A percentile compares a stretch with the other conserved stretches of the same genome.
phyloP scores from a whole-genome alignment of 768 basidiomycete species.

The Lactarius quietus region DNA sequence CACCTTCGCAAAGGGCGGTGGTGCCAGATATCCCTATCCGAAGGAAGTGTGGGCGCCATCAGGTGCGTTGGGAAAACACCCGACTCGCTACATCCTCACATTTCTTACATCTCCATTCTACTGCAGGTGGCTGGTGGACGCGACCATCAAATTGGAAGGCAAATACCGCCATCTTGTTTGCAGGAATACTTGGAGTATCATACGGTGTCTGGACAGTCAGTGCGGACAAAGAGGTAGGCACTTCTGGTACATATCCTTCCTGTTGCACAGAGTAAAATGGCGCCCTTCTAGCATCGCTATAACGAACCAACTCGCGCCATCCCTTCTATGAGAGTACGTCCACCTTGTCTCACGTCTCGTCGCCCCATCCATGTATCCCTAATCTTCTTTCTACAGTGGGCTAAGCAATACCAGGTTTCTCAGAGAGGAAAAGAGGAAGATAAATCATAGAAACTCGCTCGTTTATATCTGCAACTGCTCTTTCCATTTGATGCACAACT shows the following conservation, averaged over 20 bases:
- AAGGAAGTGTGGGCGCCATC: slow-evolving; percentile 95
- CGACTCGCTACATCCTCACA: background rate
- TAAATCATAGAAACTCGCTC: slow-evolving; percentile 15
- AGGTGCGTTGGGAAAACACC: slow-evolving; percentile 46
- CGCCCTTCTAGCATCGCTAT: slow-evolving; percentile 17
- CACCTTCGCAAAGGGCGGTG: slow-evolving; percentile 59
- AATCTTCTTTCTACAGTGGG: slow-evolving; percentile 17
- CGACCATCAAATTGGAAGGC: slow-evolving; percentile 85
- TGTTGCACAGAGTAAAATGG: background rate
- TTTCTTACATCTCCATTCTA: background rate
- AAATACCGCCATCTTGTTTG: slow-evolving; percentile 73
- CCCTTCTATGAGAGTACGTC: slow-evolving; percentile 27
- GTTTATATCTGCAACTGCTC: background rate
- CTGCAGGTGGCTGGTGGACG: slow-evolving; percentile 91
- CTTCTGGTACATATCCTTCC: background rate
- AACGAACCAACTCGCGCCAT: slow-evolving; percentile 24
- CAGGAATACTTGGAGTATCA: slow-evolving; percentile 63
- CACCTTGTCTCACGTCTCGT: background rate
- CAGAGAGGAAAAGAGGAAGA: slow-evolving; percentile 18
- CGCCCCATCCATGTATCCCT: background rate
- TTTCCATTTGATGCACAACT: background rate
- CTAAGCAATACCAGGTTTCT: slow-evolving; percentile 22
- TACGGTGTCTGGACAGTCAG: slow-evolving; percentile 70
- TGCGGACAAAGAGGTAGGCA: slow-evolving; percentile 74
- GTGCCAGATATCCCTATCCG: slow-evolving; percentile 86